Evolutionary conservation across 306 rosid species (phyloP).

Genomic region (Trifolium repens): DNA sequence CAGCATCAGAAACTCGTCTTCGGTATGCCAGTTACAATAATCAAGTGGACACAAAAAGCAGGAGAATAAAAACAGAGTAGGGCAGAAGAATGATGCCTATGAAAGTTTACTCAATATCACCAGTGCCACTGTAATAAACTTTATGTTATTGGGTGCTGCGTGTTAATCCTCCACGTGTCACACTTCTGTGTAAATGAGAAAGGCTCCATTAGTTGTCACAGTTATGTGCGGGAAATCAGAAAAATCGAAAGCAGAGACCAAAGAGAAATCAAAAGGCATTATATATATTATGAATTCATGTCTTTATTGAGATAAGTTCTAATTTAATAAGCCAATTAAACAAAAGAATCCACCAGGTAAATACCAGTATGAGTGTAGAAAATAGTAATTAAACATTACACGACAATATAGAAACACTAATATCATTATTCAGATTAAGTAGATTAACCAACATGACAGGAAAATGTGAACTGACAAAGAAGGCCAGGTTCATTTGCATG

Average conservation of each 20-base stretch:
- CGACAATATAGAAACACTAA: conserved; percentile 6
- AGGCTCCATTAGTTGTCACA: conserved; percentile 17
- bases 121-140: conserved; percentile 42
- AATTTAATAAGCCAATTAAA: conserved; percentile 5
- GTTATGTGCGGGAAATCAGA: conserved; percentile 10
- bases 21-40: conserved; percentile 73
- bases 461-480: not conserved
- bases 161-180: conserved; percentile 87
- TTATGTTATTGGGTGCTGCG: conserved; percentile 94
- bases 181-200: conserved; percentile 61
- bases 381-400: not conserved
- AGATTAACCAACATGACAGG: not conserved
- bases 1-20: conserved; percentile 52
- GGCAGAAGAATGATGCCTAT: conserved; percentile 53
- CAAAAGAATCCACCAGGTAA: not conserved
- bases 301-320: not conserved
- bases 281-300: conserved; percentile 11
- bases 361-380: not conserved
- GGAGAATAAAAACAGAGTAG: conserved; percentile 47
- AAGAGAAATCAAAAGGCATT: conserved; percentile 7
- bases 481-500: conserved; percentile 4
- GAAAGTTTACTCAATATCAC: conserved; percentile 39
- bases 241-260: not conserved
- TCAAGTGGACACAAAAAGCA: conserved; percentile 55
- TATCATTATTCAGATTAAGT: not conserved